Conservation (phyloP, 2,329 filamentous ascomycete genomes). For the Talaromyces sp. region DNA sequence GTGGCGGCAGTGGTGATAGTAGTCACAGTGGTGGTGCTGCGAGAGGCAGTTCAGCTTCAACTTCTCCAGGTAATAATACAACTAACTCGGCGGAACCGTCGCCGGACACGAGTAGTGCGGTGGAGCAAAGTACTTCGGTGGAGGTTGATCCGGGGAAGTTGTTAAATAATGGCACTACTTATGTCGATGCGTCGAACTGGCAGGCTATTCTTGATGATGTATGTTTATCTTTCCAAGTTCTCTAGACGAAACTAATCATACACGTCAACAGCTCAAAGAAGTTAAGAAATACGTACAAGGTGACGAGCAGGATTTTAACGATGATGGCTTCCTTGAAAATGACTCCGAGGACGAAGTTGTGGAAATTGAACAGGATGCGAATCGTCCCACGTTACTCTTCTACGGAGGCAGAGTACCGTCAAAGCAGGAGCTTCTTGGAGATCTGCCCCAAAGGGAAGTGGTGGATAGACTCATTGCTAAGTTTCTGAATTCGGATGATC, state of each 20-base stretch:
- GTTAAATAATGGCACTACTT: constrained; percentile 31
- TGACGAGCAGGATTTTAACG: background rate
- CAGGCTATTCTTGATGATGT: constrained; percentile 37
- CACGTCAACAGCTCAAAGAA: constrained; percentile 29
- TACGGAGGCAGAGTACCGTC: constrained; percentile 24
- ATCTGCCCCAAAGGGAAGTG: constrained; percentile 29
- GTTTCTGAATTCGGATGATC: constrained; percentile 34
- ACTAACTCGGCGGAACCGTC: background rate
- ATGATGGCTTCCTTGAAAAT: background rate
- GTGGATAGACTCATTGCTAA: constrained; percentile 34
- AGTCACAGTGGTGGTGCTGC: background rate
- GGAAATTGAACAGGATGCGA: constrained; percentile 23
- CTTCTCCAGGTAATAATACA: background rate
- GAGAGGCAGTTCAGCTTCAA: background rate
- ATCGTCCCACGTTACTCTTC: constrained; percentile 28
- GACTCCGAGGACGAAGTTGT: constrained; percentile 25
- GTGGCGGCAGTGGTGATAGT: background rate
- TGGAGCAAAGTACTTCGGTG: constrained; percentile 1
- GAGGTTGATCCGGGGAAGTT: constrained; percentile 29
- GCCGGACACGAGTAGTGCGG: background rate
- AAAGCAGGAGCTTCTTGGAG: constrained; percentile 32
- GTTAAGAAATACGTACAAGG: constrained; percentile 30
- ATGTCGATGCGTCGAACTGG: constrained; percentile 38
- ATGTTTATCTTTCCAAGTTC: constrained; percentile 5
- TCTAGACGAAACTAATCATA: background rate